Base-by-base conservation (phyloP, 2,329 filamentous ascomycete species). In the Neonectria faginata region DNA sequence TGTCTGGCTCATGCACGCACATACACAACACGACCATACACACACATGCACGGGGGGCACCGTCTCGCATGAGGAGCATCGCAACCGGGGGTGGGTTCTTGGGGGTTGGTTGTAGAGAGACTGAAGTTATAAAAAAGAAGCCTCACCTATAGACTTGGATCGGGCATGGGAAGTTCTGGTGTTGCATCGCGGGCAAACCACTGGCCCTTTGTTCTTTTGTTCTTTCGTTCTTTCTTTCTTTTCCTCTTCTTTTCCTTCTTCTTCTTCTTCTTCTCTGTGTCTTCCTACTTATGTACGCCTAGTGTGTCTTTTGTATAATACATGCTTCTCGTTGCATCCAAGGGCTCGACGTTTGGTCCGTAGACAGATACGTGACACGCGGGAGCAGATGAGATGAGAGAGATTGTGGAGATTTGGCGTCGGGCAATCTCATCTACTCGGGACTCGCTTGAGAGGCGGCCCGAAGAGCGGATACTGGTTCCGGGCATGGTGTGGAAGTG, bases 111-210 rank as follows among this genome's bases (percentile, higher is more conserved):
- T 66, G 53, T 59, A 58, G 51, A 62, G 31, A 53, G 55, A 51
- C 55, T 60, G 5, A 25, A 25, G 25, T 25, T 25, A 25, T 60
- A 47, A 50, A 54, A 66, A 58, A 59, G 57, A 61, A 48, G 12
- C 54, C 55, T 57, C 60, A 45, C 58, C 61, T 67, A 60, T 62
- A 63, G 66, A 70, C n/a, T 53, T 54, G 31, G 55, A 18, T 55
- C 36, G 22, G 27, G 47, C 45, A 57, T 53, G 64, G 64, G 62
- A 29, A 60, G 64, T 47, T 45, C 47, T 52, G 27, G 39, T 57
- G 55, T 33, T 45, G 47, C 41, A 47, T 62, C 60, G 20, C 48
- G 29, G 58, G 52, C 59, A 56, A 61, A 51, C 18, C 44, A 45
- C 52, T 61, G 59, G 52, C 59, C 20, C 50, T 61, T 61, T 56